These are phyloP conservation scores for Epichloe festucae DNA, from an alignment of 2,329 filamentous ascomycete genomes.

Conservation along the genomic window DNA sequence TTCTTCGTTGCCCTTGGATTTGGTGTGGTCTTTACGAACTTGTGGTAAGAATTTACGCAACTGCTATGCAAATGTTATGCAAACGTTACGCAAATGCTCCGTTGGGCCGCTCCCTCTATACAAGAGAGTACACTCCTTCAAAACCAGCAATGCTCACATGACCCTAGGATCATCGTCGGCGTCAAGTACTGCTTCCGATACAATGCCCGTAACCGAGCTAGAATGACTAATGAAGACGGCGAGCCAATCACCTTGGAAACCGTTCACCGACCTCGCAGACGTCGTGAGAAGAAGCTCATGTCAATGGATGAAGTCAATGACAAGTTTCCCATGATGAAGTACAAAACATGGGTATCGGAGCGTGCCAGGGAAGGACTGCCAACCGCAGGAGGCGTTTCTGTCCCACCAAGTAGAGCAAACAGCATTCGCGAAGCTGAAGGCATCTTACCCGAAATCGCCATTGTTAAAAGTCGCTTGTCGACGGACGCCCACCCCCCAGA, in stretches of 20 bases:
- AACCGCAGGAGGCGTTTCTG: conserved; percentile 69
- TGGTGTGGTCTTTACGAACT: conserved; percentile 94
- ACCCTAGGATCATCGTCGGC: conserved; percentile 88
- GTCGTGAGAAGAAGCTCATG: conserved; percentile 97
- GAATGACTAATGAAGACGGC: conserved; percentile 65
- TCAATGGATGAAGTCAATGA: conserved; percentile 98
- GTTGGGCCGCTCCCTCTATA: not conserved
- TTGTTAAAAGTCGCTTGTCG: conserved; percentile 31
- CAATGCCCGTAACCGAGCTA: conserved; percentile 79
- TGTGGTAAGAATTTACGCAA: conserved; percentile 56
- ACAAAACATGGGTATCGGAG: conserved; percentile 84
- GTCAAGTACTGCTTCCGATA: conserved; percentile 99
- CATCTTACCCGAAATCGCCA: conserved; percentile 29
- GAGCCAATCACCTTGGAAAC: conserved; percentile 77
- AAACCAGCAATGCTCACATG: conserved; percentile 7
- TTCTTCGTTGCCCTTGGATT: conserved; percentile 96
- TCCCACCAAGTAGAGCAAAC: conserved; percentile 56
- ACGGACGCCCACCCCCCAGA: conserved; percentile 12
- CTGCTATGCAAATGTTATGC: not conserved
- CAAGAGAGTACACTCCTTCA: not conserved
- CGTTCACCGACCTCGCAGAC: conserved; percentile 73
- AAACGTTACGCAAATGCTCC: not conserved
- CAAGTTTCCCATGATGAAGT: conserved; percentile 89
- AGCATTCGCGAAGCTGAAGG: conserved; percentile 59
- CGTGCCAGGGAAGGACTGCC: conserved; percentile 75